Evolutionary conservation across 2,329 filamentous ascomycete species (phyloP).

Genomic region (Botrytis tulipae): DNA sequence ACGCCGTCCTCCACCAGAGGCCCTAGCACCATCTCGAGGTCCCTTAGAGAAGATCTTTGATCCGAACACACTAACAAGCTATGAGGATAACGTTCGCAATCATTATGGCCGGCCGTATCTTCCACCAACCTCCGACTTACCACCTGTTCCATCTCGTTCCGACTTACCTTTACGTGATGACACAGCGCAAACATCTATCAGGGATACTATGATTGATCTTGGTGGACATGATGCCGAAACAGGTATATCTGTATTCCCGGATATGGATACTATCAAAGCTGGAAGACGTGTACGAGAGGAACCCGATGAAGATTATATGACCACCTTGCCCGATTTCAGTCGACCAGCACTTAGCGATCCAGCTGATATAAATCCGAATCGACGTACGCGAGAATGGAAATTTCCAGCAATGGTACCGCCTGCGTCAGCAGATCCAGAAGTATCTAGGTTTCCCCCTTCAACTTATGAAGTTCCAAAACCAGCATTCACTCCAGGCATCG

Average conservation of each 20-base stretch:
- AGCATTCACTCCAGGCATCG: constrained; percentile 34
- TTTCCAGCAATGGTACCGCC: constrained; percentile 55
- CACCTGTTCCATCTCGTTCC: constrained; percentile 39
- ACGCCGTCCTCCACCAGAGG: constrained; percentile 57
- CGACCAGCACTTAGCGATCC: constrained; percentile 58
- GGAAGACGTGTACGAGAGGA: constrained; percentile 28
- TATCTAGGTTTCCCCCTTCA: constrained; percentile 49
- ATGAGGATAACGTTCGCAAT: constrained; percentile 60
- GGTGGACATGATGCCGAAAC: constrained; percentile 58
- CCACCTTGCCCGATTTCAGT: constrained; percentile 43
- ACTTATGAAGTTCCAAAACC: constrained; percentile 38
- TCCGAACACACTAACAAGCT: constrained; percentile 62
- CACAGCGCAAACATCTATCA: constrained; percentile 49
- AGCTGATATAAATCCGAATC: constrained; percentile 52
- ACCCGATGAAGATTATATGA: constrained; percentile 27
- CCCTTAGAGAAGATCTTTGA: constrained; percentile 66
- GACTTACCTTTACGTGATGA: constrained; percentile 61
- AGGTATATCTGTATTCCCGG: constrained; percentile 56
- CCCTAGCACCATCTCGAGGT: constrained; percentile 52
- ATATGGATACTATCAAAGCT: constrained; percentile 57
- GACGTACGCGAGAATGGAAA: constrained; percentile 56
- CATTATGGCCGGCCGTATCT: constrained; percentile 53
- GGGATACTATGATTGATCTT: constrained; percentile 64
- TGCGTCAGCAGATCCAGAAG: constrained; percentile 53
- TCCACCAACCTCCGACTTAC: constrained; percentile 21